phyloP scores from a whole-genome alignment of 2,329 filamentous ascomycete species.

The Phoma herbarum region DNA sequence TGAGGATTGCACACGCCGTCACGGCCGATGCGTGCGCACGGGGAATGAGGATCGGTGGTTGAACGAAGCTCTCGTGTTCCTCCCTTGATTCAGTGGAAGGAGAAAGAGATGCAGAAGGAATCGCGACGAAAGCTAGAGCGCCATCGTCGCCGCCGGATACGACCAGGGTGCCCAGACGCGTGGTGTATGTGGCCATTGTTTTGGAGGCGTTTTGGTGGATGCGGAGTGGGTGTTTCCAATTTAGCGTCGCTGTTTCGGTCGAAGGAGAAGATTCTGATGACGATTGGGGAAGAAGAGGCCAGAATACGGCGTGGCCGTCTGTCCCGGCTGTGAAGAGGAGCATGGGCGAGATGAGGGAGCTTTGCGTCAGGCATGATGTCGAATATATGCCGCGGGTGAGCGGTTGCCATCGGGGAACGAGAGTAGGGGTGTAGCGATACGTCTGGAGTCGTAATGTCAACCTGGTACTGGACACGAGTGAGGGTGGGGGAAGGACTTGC shows the following conservation, averaged over 20 bases:
- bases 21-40: conserved; percentile 77
- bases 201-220: conserved; percentile 88
- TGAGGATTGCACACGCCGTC: conserved; percentile 62
- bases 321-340: conserved; percentile 76
- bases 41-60: conserved; percentile 55
- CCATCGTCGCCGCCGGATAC: conserved; percentile 91
- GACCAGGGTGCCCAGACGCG: conserved; percentile 59
- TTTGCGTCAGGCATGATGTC: conserved; percentile 75
- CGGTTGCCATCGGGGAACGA: conserved; percentile 46
- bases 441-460: conserved; percentile 50
- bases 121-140: conserved; percentile 65
- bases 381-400: conserved; percentile 55
- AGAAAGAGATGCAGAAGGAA: neutral
- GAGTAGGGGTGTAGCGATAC: conserved; percentile 51
- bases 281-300: conserved; percentile 52
- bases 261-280: neutral
- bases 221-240: conserved; percentile 34
- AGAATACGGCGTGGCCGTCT: conserved; percentile 77
- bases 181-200: conserved; percentile 49
- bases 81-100: neutral
- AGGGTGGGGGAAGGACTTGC: conserved; percentile 42
- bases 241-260: conserved; percentile 30
- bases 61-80: neutral
- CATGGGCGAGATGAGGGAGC: conserved; percentile 49
- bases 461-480: neutral